phyloP scores from a whole-genome alignment of 129 eudicot species.

The Ambrosia trifida region DNA sequence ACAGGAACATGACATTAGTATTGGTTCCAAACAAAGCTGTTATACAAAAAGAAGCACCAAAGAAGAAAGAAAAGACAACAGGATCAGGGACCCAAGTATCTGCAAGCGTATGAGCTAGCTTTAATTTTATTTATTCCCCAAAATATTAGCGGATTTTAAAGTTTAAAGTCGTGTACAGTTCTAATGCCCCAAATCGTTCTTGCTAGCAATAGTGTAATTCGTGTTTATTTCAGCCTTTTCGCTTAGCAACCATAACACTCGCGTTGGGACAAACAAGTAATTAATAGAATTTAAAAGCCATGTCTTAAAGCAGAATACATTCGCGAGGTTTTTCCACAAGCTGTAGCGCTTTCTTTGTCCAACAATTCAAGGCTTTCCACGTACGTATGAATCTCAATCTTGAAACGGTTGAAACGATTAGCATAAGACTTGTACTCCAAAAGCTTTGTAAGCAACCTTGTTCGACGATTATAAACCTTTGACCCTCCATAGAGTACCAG shows the following conservation, averaged over 20 bases:
- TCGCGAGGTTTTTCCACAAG: neutral
- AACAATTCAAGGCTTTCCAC: neutral
- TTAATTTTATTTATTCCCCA: neutral
- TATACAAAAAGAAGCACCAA: conserved; percentile 63
- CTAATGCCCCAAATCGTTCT: conserved; percentile 24
- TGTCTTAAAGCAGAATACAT: neutral
- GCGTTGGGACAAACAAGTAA: neutral
- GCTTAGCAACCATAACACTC: conserved; percentile 12
- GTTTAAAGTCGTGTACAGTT: conserved; percentile 47
- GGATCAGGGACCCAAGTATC: conserved; percentile 32
- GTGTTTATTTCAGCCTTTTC: conserved; percentile 21
- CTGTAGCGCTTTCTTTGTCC: neutral
- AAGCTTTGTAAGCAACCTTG: neutral
- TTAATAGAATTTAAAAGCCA: too few species aligned
- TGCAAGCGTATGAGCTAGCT: conserved; percentile 30
- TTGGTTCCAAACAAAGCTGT: conserved; percentile 81
- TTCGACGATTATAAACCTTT: too few species aligned
- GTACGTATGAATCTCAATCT: neutral
- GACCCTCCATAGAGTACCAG: neutral
- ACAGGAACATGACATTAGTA: conserved; percentile 61
- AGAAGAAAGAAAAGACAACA: conserved; percentile 48
- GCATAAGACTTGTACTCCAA: neutral
- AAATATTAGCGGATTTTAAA: conserved; percentile 26
- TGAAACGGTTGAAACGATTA: neutral
- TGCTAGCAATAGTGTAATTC: conserved; percentile 27